Percentiles rank a stretch among this genome's conserved stretches.
phyloP scores from a whole-genome alignment of 2,329 filamentous ascomycete species.

The Fonsecaea monophora region DNA sequence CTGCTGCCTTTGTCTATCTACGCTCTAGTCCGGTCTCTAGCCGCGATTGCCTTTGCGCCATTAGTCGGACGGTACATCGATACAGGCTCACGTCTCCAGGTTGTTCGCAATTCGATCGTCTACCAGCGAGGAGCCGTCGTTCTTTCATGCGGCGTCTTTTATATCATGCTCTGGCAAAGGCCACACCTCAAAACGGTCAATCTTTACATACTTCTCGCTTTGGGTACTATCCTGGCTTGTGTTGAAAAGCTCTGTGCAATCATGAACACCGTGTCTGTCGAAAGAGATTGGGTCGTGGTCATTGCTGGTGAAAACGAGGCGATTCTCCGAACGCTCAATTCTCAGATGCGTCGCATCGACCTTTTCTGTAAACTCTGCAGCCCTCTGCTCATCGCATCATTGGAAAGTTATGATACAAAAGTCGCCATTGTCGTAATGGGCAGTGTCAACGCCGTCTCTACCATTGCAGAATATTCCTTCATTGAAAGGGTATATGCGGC shows the following conservation, averaged over 20 bases:
- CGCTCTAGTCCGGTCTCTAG: constrained; percentile 65
- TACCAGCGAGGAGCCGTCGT: constrained; percentile 32
- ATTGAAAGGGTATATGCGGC: constrained; percentile 38
- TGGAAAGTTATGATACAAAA: constrained; percentile 53
- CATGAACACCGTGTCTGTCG: constrained; percentile 71
- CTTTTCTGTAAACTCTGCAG: constrained; percentile 63
- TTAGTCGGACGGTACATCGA: constrained; percentile 59
- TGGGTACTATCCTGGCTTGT: constrained; percentile 64
- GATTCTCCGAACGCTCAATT: constrained; percentile 54
- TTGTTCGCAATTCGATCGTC: constrained; percentile 40
- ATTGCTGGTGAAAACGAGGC: constrained; percentile 22
- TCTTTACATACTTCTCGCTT: constrained; percentile 37
- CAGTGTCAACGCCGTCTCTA: constrained; percentile 51
- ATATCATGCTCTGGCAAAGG: constrained; percentile 2
- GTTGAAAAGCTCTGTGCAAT: constrained; percentile 71
- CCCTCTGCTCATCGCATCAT: constrained; percentile 59
- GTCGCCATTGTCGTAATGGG: constrained; percentile 57
- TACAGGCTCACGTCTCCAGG: not conserved
- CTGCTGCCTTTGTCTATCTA: constrained; percentile 73
- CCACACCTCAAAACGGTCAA: not conserved
- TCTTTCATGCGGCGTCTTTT: constrained; percentile 28
- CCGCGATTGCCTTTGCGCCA: constrained; percentile 64
- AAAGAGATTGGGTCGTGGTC: constrained; percentile 66
- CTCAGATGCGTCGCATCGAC: constrained; percentile 64
- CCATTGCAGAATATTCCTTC: constrained; percentile 50